Conservation (phyloP, 345 rosid genomes). For the Xanthoceras sorbifolium region DNA sequence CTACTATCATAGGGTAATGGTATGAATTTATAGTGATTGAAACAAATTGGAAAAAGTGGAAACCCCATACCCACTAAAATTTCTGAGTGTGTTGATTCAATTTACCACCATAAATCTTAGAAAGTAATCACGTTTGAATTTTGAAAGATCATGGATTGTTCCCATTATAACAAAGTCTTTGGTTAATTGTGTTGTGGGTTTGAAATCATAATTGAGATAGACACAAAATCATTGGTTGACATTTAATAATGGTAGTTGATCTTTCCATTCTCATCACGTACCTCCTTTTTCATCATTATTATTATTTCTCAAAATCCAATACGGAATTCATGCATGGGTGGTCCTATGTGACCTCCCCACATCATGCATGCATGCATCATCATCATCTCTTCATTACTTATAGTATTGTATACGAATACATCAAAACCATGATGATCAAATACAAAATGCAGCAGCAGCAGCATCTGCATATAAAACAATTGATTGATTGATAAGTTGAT, state of each 20-base stretch:
- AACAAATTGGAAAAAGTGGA: background rate
- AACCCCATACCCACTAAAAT: background rate
- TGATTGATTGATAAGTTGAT: too few relatives aligned
- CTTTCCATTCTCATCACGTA: conserved; percentile 17
- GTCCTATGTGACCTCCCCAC: background rate
- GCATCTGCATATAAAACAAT: too few relatives aligned
- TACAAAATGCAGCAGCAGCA: too few relatives aligned
- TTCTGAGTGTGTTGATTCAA: background rate
- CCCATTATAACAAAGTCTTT: background rate
- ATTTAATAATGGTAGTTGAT: conserved; percentile 18
- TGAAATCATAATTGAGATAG: conserved; percentile 14
- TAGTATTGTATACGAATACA: too few relatives aligned
- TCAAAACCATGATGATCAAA: too few relatives aligned
- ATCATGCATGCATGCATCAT: background rate
- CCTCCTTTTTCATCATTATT: background rate
- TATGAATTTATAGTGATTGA: background rate
- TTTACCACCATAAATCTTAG: background rate
- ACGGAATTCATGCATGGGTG: conserved; percentile 28
- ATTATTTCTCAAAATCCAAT: conserved; percentile 30
- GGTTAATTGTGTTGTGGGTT: background rate
- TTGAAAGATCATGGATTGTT: background rate
- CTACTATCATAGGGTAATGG: background rate
- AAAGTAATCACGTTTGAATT: too few relatives aligned
- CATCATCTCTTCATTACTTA: background rate
- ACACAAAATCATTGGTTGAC: conserved; percentile 29